Evolutionary conservation across 1,284 basidiomycete species (phyloP), one percentile per base, ranked within the genome.

Genomic region (Malassezia equina): DNA sequence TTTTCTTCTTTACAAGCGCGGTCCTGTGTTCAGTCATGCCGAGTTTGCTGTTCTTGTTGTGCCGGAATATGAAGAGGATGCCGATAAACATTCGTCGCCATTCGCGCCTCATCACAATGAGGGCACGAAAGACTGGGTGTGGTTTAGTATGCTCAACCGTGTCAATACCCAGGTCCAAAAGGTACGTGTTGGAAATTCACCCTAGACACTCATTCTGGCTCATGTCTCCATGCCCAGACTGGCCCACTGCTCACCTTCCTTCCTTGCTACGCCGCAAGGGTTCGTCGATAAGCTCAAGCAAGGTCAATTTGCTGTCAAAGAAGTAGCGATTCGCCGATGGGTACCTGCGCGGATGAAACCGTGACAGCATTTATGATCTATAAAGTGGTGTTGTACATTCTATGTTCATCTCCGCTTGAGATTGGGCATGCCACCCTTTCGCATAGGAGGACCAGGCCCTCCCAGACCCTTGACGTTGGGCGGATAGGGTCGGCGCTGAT

Each of bases 131-230:
- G 79, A 83, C 28, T 99, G 94, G 94, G 83, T 87, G 11, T 96
- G 91, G 90, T 82, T 99, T 33, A 90, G 88, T 75, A 98, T 94
- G 1, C 82, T 96, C 57, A 98, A 95, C 72, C 84, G 94, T 23
- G 93, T 98, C 17, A 95, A 95, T 75, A 85, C 87, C 0, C 90
- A 95, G 74, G 94, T 98, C 2, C 89, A 90, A 77, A 99, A 99
- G 32, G 15, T 52, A 49, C 23, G 23, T 21, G 58, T 36, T 8
- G n/a, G 24, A n/a, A 17, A 23, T 34, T 31, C 13, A 42, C 40
- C n/a, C 8, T 40, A 60, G 61, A 73, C 71, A 17, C 55, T 73
- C 12, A 61, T 73, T 9, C 47, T 73, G 34, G 63, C 65, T 12
- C 65, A 73, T 34, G 67, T 73, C 2, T 60, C 56, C 43, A 63